Evolutionary conservation across 2,329 filamentous ascomycete species (phyloP).

Genomic region (Xylariomycetidae sp.): DNA sequence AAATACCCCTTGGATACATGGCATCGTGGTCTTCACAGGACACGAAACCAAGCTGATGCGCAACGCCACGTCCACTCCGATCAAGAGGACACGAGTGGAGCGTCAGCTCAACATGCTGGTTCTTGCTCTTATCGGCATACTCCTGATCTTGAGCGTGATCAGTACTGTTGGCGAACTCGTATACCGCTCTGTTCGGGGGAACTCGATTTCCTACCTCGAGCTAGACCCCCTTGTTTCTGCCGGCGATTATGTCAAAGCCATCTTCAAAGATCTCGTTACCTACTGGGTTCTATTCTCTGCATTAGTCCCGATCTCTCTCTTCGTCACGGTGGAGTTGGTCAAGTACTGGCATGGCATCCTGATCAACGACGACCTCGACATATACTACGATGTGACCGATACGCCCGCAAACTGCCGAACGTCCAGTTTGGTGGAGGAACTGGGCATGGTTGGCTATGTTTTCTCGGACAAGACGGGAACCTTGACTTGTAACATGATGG

Average conservation of each 20-base stretch:
- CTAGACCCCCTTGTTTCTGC: slow-evolving; percentile 55
- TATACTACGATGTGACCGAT: slow-evolving; percentile 93
- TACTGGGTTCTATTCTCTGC: slow-evolving; percentile 99
- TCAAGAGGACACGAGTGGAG: slow-evolving; percentile 96
- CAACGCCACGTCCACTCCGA: slow-evolving; percentile 93
- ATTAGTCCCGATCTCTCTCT: slow-evolving; percentile 92
- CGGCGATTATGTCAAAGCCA: slow-evolving; percentile 60
- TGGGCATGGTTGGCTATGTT: slow-evolving; percentile 97
- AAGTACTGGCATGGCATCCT: slow-evolving; percentile 98
- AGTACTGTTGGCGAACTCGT: slow-evolving; percentile 89
- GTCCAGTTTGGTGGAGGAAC: slow-evolving; percentile 90
- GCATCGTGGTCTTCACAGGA: slow-evolving; percentile 91
- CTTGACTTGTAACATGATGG: slow-evolving; percentile 97
- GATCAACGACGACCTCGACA: slow-evolving; percentile 95
- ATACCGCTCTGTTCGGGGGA: slow-evolving; percentile 57
- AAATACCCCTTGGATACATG: slow-evolving; percentile 96
- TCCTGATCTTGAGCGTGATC: slow-evolving; percentile 78
- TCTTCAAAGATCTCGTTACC: slow-evolving; percentile 91
- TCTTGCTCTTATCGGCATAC: slow-evolving; percentile 77
- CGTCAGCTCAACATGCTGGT: slow-evolving; percentile 91
- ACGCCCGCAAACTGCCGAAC: slow-evolving; percentile 94
- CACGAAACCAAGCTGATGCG: slow-evolving; percentile 99
- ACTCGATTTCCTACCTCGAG: slow-evolving; percentile 66
- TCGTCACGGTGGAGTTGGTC: slow-evolving; percentile 94
- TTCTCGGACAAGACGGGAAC: slow-evolving; percentile 98